These are phyloP conservation scores for Dorcoceras hygrometricum DNA, from an alignment of 257 asterid genomes.

Conservation along the genomic window DNA sequence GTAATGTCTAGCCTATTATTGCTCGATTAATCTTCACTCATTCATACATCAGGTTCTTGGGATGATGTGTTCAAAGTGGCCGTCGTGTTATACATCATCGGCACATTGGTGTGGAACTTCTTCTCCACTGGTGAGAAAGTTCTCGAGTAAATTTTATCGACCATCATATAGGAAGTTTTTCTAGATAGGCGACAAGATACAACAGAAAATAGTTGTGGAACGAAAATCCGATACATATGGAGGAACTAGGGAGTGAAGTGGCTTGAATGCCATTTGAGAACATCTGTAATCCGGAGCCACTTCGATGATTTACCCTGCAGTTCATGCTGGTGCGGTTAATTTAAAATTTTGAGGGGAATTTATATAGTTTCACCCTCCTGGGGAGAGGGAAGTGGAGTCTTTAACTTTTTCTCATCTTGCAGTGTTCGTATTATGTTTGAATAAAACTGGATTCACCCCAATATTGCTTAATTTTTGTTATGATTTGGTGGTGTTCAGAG, in stretches of 20 bases:
- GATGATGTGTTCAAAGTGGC: constrained; percentile 88
- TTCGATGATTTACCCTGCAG: neutral
- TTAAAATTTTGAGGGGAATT: neutral
- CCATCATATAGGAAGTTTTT: neutral
- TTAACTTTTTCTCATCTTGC: neutral
- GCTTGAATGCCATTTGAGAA: neutral
- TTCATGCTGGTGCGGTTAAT: neutral
- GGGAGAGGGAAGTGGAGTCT: neutral
- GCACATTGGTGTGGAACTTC: constrained; percentile 84
- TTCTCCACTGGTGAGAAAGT: constrained; percentile 83
- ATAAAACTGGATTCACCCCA: neutral
- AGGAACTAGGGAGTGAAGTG: neutral
- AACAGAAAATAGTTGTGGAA: neutral
- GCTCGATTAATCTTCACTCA: constrained; percentile 21
- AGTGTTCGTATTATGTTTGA: neutral
- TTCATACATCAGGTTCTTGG: constrained; percentile 73
- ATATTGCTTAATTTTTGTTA: neutral
- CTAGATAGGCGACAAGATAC: neutral
- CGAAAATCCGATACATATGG: neutral
- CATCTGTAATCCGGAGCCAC: neutral
- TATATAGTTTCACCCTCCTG: neutral
- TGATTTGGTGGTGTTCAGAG: neutral
- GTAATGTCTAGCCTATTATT: neutral
- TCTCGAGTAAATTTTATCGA: constrained; percentile 47
- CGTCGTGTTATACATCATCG: constrained; percentile 70